These are phyloP conservation scores for bread wheat (Triticum aestivum) DNA, from an alignment of 176 grass and related monocot species.

Conservation along the genomic window IWGSC_CS_RefSeq_v2.1 NC_057809.1:608619089-608619588, in stretches of 20 bases:
- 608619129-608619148: background rate
- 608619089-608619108: conserved; percentile 21
- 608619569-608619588: no score
- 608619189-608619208: conserved; percentile 57
- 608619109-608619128: conserved; percentile 4
- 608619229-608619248: conserved; percentile 34
- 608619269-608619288: conserved; percentile 32
- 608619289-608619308: conserved; percentile 23
- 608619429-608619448: background rate
- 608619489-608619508: no score
- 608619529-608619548: no score
- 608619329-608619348: conserved; percentile 24
- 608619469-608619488: no score
- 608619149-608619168: conserved; percentile 26
- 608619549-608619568: no score
- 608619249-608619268: conserved; percentile 36
- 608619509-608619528: no score
- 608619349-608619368: conserved; percentile 25
- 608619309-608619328: conserved; percentile 35
- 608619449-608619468: background rate
- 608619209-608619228: conserved; percentile 47
- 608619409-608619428: conserved; percentile 43
- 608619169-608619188: background rate
- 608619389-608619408: conserved; percentile 26
- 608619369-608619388: conserved; percentile 8